phyloP scores from a whole-genome alignment of 2,329 filamentous ascomycete genomes.

The Venturia pyrina region DNA sequence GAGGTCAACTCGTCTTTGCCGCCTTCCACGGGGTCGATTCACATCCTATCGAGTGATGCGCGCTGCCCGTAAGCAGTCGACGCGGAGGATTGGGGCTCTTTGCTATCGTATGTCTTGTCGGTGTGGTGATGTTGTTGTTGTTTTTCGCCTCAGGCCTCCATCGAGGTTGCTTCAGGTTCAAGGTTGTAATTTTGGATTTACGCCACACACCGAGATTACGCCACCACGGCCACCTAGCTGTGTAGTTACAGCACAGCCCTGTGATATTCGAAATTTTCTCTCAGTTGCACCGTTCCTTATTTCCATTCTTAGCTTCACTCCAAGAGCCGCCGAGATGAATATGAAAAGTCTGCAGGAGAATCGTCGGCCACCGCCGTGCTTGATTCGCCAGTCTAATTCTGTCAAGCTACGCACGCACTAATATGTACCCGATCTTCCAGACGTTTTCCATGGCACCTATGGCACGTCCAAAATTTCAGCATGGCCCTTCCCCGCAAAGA shows the following conservation, averaged over 20 bases:
- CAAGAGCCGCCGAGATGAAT: background rate
- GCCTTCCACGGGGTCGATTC: background rate
- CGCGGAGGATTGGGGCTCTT: no score
- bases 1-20: background rate
- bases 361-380: background rate
- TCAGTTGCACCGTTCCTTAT: background rate
- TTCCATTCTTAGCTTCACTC: background rate
- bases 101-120: no score
- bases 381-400: background rate
- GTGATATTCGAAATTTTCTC: background rate
- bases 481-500: background rate
- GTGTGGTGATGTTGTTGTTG: background rate
- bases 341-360: background rate
- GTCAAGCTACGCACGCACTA: background rate
- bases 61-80: background rate
- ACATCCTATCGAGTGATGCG: background rate
- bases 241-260: background rate
- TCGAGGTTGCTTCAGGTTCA: background rate
- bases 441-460: background rate
- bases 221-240: no score
- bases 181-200: no score
- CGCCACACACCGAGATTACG: background rate
- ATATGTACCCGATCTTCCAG: background rate
- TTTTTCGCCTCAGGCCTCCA: no score
- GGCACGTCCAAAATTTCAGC: background rate